Conservation (phyloP, 306 rosid genomes). For the Quercus suber region DNA sequence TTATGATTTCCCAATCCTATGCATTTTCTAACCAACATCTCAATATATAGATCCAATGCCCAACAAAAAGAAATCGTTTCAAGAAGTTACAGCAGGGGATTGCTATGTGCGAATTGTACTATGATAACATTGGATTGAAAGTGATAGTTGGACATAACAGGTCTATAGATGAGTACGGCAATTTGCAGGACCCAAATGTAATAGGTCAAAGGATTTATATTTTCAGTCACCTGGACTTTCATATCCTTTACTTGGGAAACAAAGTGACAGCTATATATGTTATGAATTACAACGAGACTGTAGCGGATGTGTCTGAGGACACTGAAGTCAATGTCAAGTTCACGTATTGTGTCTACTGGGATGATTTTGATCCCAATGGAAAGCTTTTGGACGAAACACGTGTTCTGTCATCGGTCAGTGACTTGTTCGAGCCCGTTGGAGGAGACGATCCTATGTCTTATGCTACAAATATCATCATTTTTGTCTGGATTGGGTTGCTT, state of each 20-base stretch:
- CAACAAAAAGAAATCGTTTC: slow-evolving; percentile 2
- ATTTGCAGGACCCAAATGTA: background rate
- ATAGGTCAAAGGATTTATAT: background rate
- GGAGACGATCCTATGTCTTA: too few species aligned
- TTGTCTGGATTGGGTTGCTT: slow-evolving; percentile 6
- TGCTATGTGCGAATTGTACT: slow-evolving; percentile 19
- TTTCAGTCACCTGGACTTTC: slow-evolving; percentile 7
- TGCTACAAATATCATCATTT: background rate
- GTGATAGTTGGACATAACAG: background rate
- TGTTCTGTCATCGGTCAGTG: too few species aligned
- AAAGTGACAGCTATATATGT: slow-evolving; percentile 3
- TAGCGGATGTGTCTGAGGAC: slow-evolving; percentile 11
- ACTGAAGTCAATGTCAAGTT: background rate
- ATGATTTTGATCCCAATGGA: background rate
- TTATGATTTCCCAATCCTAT: too few species aligned
- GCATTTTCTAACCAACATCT: too few species aligned
- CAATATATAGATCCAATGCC: background rate
- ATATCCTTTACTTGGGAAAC: background rate
- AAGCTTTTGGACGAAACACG: too few species aligned
- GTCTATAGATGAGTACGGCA: too few species aligned
- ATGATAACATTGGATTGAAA: background rate
- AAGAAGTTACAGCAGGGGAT: slow-evolving; percentile 12
- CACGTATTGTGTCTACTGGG: slow-evolving; percentile 12
- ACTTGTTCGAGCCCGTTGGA: too few species aligned
- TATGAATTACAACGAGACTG: background rate